These are phyloP conservation scores for Hygrophorus pudorinus DNA, from an alignment of 768 basidiomycete species.

Conservation along the genomic window DNA sequence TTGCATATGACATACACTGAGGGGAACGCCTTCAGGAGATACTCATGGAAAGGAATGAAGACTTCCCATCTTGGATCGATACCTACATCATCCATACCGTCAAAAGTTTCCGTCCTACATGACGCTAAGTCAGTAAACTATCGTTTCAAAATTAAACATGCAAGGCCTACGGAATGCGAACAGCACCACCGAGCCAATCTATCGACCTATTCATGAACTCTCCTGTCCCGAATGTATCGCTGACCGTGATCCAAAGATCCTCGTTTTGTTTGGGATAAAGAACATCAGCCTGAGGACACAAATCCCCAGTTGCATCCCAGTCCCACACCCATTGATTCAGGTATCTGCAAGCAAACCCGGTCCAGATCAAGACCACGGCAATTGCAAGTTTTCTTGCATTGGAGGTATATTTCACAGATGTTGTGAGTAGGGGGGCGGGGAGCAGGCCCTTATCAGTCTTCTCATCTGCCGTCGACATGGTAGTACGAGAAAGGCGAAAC, in stretches of 20 bases:
- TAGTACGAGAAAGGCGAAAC: no score
- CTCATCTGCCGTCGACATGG: no score
- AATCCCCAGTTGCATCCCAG: background rate
- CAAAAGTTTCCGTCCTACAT: constrained; percentile 43
- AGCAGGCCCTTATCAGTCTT: no score
- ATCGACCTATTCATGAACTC: constrained; percentile 31
- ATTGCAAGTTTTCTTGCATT: no score
- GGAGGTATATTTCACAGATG: no score
- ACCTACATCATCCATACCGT: constrained; percentile 36
- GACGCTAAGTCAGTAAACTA: background rate
- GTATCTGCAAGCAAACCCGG: no score
- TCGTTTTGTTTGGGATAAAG: constrained; percentile 30
- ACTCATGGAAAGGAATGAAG: constrained; percentile 44
- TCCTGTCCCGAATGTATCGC: constrained; percentile 21
- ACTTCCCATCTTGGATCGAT: constrained; percentile 46
- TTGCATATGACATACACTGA: constrained; percentile 43
- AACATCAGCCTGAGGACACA: constrained; percentile 27
- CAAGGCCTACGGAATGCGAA: constrained; percentile 30
- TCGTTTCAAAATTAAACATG: background rate
- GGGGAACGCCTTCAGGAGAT: constrained; percentile 45
- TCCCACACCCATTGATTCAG: no score
- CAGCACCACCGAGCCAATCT: constrained; percentile 39
- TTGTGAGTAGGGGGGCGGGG: no score
- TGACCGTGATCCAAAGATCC: constrained; percentile 25
- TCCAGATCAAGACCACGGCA: no score